Evolutionary conservation across 805 yeast genomes (phyloP).

Genomic region (Candida verbasci): DNA sequence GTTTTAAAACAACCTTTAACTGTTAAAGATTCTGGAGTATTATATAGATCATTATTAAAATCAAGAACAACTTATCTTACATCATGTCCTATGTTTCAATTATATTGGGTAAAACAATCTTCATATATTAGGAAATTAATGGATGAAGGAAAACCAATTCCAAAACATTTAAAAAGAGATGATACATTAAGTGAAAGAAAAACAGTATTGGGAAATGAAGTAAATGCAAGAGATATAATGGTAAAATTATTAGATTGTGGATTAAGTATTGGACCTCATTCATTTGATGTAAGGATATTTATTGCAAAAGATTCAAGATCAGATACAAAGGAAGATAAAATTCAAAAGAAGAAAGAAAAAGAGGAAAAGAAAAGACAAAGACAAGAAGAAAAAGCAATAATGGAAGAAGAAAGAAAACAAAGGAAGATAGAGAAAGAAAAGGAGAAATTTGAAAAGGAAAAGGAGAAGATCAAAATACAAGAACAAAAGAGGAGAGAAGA

Average conservation of each 20-base stretch:
- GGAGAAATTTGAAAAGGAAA: conserved; percentile 15
- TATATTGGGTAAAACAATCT: conserved; percentile 76
- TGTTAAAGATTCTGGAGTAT: conserved; percentile 66
- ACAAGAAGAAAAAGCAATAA: conserved; percentile 32
- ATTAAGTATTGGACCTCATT: conserved; percentile 78
- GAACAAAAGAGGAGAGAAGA: conserved; percentile 13
- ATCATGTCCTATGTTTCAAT: conserved; percentile 69
- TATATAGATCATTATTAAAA: conserved; percentile 65
- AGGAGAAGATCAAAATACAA: conserved; percentile 16
- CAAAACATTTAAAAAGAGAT: conserved; percentile 15
- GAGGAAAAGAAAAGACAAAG: conserved; percentile 6
- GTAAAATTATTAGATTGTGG: conserved; percentile 77
- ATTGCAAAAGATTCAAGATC: conserved; percentile 78
- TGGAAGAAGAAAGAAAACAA: conserved; percentile 14
- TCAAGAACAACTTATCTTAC: conserved; percentile 57
- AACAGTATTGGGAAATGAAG: conserved; percentile 35
- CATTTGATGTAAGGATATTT: conserved; percentile 70
- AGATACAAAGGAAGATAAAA: conserved; percentile 28
- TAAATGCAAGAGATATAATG: conserved; percentile 78
- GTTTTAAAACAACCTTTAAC: conserved; percentile 63
- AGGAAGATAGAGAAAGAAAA: conserved; percentile 3
- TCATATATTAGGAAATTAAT: conserved; percentile 45
- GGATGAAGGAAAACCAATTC: conserved; percentile 36
- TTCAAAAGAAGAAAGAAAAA: conserved; percentile 6
- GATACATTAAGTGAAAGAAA: conserved; percentile 19